Base-by-base conservation (phyloP, 129 eudicot genomes). In the Helianthus annuus region DNA sequence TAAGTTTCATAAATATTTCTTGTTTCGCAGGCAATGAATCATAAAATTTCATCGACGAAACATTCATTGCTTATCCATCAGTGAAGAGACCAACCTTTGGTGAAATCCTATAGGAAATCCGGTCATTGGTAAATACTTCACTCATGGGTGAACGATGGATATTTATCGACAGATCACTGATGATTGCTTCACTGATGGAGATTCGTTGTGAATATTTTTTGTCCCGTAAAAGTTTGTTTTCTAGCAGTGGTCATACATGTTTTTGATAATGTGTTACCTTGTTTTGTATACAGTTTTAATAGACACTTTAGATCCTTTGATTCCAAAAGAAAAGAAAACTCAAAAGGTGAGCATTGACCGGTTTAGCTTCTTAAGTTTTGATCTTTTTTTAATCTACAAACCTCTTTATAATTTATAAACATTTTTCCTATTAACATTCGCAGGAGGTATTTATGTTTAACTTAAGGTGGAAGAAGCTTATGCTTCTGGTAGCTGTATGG, bases 371-470 rank as follows among this genome's bases (percentile, higher is more conserved):
- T 39, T 46, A 49, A 46, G 53, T 45, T 38, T 44, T 48, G 6
- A 40, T 3, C 15, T 38, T 49, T 34, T 9, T 40, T n/a, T 0
- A 10, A 4, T 24, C 17, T 12, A 3, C 11, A 11, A 12, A 15
- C 14, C 44, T 17, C 29, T 27, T 60, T 3, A 10, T 40, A 0
- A 52, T 39, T 10, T 56, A 13, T 53, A 32, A 48, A 42, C 51
- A 4, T 16, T 46, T 40, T 10, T 3, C 16, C n/a, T 58, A 34
- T 27, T 61, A 16, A 60, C 39, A 29, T 27, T 71, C 76, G 14
- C 82, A 93, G 98, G 80, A 93, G 87, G 84, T 85, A 39, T 53
- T 93, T 52, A 70, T 40, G n/a, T 85, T 61, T 64, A 93, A 93
- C 72, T 77, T 90, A 38, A 79, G 84, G 44, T 78, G 92, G 81